These are phyloP conservation scores for Venturia aucupariae DNA, from an alignment of 2,329 filamentous ascomycete genomes.

Conservation along the genomic window DNA sequence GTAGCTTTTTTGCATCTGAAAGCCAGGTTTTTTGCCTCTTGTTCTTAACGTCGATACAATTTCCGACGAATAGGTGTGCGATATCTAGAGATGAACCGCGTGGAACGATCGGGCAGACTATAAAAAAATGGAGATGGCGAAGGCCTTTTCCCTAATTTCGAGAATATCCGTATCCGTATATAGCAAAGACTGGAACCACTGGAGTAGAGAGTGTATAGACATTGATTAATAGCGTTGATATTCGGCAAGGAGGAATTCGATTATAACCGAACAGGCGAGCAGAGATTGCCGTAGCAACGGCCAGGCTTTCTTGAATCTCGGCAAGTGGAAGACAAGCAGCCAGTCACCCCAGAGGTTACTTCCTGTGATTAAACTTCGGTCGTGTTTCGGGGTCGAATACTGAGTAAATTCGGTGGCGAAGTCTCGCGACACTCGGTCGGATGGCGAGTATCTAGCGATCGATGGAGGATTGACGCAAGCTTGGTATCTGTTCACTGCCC, in stretches of 20 bases:
- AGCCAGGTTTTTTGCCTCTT: too few species aligned
- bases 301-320: slow-evolving; percentile 26
- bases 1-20: too few species aligned
- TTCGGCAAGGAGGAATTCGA: neutral
- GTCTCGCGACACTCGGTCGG: neutral
- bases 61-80: too few species aligned
- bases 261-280: neutral
- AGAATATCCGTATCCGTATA: neutral
- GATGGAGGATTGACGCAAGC: slow-evolving; percentile 6
- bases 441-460: neutral
- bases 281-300: slow-evolving; percentile 5
- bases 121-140: neutral
- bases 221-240: neutral
- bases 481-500: neutral
- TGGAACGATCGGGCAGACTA: too few species aligned
- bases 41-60: too few species aligned
- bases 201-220: neutral
- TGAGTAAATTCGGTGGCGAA: neutral
- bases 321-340: slow-evolving; percentile 18
- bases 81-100: neutral
- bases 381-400: neutral
- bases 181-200: neutral
- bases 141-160: neutral
- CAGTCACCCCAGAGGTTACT: slow-evolving; percentile 4
- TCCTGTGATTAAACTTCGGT: neutral